Percentiles rank a stretch among this genome's conserved stretches.
phyloP scores from a whole-genome alignment of 495 filamentous ascomycete species.

The Achaetomiella virescens region DNA sequence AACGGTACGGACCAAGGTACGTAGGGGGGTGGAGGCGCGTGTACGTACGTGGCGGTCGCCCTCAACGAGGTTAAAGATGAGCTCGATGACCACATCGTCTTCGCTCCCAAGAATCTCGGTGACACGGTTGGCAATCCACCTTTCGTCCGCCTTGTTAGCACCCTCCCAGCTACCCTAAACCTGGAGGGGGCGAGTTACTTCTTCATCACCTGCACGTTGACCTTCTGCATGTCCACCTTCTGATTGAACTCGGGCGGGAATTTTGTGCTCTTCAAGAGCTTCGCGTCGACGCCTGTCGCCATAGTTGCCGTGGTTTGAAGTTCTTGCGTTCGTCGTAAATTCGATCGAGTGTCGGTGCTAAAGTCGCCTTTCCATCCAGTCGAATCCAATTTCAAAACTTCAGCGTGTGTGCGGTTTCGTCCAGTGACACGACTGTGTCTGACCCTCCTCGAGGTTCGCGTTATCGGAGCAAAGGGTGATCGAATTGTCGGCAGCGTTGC shows the following conservation, averaged over 20 bases:
- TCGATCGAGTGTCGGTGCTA: too few relatives aligned
- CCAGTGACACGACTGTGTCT: too few relatives aligned
- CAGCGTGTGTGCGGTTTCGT: too few relatives aligned
- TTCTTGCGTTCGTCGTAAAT: neutral
- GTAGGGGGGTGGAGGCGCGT: neutral
- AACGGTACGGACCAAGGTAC: too few relatives aligned
- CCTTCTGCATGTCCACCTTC: constrained; percentile 96
- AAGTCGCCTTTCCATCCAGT: too few relatives aligned
- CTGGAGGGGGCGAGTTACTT: constrained; percentile 52
- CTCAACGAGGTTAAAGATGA: constrained; percentile 85
- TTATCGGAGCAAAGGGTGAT: too few relatives aligned
- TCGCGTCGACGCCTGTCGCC: constrained; percentile 74
- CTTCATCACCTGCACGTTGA: constrained; percentile 96
- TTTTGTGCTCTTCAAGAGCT: constrained; percentile 82
- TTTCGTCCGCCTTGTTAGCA: constrained; percentile 27
- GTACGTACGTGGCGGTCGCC: constrained; percentile 67
- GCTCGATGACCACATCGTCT: constrained; percentile 91
- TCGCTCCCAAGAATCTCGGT: constrained; percentile 81
- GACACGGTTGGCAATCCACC: constrained; percentile 88
- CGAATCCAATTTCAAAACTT: too few relatives aligned
- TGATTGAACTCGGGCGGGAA: constrained; percentile 89
- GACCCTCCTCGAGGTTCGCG: too few relatives aligned
- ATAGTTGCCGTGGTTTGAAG: constrained; percentile 38
- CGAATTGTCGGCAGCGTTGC: too few relatives aligned
- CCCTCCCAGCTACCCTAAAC: neutral